Evolutionary conservation across 139 green algal species (phyloP).

Genomic region (Gonium pectorale): DNA sequence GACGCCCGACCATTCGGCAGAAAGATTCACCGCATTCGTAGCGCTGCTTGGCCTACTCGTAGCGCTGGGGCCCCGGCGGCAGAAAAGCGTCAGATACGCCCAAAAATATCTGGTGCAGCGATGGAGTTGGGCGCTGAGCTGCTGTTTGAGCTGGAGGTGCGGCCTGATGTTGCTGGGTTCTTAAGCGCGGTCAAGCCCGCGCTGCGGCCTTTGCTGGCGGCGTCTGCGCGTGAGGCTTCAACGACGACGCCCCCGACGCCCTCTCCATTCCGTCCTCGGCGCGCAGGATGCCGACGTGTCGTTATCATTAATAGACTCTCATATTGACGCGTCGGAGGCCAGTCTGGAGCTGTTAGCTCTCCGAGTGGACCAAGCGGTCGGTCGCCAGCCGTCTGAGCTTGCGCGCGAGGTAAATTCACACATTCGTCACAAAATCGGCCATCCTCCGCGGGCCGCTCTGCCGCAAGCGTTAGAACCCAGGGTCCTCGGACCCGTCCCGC

Average conservation of each 20-base stretch:
- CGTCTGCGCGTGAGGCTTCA: too few species aligned
- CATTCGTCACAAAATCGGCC: neutral
- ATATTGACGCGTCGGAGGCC: too few species aligned
- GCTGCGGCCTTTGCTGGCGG: too few species aligned
- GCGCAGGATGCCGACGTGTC: too few species aligned
- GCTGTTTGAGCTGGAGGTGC: constrained; percentile 10
- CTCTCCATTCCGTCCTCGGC: neutral
- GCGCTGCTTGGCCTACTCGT: too few species aligned
- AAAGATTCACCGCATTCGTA: too few species aligned
- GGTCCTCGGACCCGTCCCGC: neutral
- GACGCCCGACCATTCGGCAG: neutral
- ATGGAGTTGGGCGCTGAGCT: neutral
- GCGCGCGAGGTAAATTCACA: neutral
- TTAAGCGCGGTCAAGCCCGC: too few species aligned
- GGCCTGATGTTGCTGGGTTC: too few species aligned
- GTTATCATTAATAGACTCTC: too few species aligned
- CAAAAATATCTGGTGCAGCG: neutral
- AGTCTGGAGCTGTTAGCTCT: neutral
- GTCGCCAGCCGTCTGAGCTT: neutral
- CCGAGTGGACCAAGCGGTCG: neutral
- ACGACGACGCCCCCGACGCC: neutral
- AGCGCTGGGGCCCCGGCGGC: too few species aligned
- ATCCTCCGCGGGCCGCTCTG: neutral
- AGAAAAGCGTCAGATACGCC: neutral
- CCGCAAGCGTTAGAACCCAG: neutral